Conservation (phyloP, 2,329 filamentous ascomycete genomes). For the Trichoderma simmonsii region DNA sequence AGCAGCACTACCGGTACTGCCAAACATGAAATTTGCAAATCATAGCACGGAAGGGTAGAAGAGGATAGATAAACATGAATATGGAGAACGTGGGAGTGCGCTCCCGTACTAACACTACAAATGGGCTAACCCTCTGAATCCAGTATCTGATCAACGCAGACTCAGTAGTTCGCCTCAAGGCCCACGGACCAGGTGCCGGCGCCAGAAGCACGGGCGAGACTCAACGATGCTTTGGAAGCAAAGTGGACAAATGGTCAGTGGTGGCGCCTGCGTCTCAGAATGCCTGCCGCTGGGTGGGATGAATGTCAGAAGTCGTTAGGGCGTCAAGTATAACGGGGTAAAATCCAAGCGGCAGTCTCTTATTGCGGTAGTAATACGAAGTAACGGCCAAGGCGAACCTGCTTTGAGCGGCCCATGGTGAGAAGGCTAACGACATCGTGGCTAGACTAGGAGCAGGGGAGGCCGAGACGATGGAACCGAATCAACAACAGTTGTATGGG, state of each 20-base stretch:
- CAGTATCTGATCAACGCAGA: conserved; percentile 14
- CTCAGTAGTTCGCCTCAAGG: conserved; percentile 6
- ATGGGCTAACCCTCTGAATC: not conserved
- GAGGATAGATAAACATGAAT: not conserved
- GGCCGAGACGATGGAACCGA: conserved; percentile 8
- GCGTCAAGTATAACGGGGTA: not conserved
- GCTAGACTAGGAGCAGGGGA: not conserved
- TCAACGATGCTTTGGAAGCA: conserved; percentile 1
- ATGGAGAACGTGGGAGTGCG: not conserved
- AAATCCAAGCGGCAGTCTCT: not conserved
- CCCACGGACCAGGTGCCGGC: conserved; percentile 10
- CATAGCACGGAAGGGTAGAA: not conserved
- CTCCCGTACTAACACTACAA: not conserved
- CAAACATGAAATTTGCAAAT: conserved; percentile 2
- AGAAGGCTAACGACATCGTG: not conserved
- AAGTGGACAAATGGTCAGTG: not conserved
- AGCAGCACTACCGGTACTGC: conserved; percentile 4
- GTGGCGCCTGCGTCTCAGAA: conserved; percentile 12
- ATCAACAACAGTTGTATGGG: conserved; percentile 2
- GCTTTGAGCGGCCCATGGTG: not conserved
- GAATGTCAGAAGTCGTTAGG: not conserved
- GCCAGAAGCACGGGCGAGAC: conserved; percentile 14
- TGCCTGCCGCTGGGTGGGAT: not conserved
- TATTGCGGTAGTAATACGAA: conserved; percentile 1
- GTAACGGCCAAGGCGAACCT: not conserved